phyloP scores from a whole-genome alignment of 2,329 filamentous ascomycete genomes.

The Claviceps africana region DNA sequence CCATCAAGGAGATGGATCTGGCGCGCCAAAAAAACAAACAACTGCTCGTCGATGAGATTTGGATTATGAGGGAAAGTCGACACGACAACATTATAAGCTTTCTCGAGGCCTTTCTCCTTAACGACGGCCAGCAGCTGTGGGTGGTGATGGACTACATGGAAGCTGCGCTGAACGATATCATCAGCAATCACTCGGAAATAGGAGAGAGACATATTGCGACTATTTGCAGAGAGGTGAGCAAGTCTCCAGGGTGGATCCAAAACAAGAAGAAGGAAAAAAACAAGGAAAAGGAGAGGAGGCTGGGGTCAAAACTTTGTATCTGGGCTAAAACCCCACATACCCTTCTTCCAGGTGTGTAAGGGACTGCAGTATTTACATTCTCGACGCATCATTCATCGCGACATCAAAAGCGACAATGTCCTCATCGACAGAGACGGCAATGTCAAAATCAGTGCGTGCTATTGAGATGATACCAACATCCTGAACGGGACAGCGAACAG shows the following conservation, averaged over 20 bases:
- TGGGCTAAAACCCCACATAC: not conserved
- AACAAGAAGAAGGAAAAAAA: too few species aligned
- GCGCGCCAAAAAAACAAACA: not conserved
- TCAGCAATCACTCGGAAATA: conserved; percentile 32
- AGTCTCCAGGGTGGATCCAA: too few species aligned
- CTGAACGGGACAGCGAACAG: too few species aligned
- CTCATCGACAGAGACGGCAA: conserved; percentile 50
- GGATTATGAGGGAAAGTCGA: not conserved
- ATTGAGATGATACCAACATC: not conserved
- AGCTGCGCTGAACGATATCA: not conserved
- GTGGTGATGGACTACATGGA: not conserved
- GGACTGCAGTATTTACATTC: conserved; percentile 85
- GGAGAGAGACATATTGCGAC: conserved; percentile 93
- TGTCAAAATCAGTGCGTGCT: not conserved
- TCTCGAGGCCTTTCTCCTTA: not conserved
- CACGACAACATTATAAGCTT: not conserved
- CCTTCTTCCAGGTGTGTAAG: conserved; percentile 61
- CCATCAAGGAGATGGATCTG: not conserved
- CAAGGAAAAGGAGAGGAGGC: too few species aligned
- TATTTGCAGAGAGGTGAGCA: conserved; percentile 72
- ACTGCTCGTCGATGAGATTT: not conserved
- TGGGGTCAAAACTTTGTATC: too few species aligned
- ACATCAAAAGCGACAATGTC: conserved; percentile 97
- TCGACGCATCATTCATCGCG: conserved; percentile 92
- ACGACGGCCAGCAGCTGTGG: not conserved